A percentile compares a stretch with the other conserved stretches of the same genome.
Evolutionary conservation across 495 filamentous ascomycete species (phyloP).

Genomic region (Xylaria palmicola): DNA sequence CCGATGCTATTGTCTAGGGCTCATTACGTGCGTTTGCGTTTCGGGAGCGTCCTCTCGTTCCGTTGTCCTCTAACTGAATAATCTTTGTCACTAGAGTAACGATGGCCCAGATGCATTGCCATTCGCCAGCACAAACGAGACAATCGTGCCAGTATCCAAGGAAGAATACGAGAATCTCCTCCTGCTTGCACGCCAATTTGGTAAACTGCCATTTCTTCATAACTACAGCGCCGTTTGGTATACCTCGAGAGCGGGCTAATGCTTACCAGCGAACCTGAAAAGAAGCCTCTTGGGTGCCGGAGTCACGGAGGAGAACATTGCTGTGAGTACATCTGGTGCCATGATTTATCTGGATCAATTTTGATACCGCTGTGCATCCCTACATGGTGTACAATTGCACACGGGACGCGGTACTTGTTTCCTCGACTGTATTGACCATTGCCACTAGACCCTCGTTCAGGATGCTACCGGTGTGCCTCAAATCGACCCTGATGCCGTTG

Average conservation of each 20-base stretch:
- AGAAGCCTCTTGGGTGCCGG: conserved; percentile 63
- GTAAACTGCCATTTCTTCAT: conserved; percentile 22
- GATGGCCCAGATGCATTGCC: background rate
- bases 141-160: conserved; percentile 26
- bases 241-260: conserved; percentile 7
- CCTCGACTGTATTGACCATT: background rate
- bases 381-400: background rate
- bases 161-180: conserved; percentile 36
- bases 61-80: background rate
- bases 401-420: background rate
- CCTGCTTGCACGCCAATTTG: conserved; percentile 31
- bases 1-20: conserved; percentile 4
- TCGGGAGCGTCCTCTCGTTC: background rate
- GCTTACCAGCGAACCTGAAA: conserved; percentile 55
- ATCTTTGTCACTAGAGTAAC: conserved; percentile 4
- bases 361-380: background rate
- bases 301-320: conserved; percentile 58
- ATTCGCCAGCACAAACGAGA: background rate
- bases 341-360: background rate
- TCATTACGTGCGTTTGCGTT: conserved; percentile 16
- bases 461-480: conserved; percentile 34
- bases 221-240: too few species aligned
- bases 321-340: conserved; percentile 40
- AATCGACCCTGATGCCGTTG: conserved; percentile 19
- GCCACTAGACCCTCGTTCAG: conserved; percentile 51